Percentiles rank a stretch among this genome's conserved stretches.
Conservation (phyloP, 2,329 filamentous ascomycete genomes). For the Diaporthe amygdali region DNA sequence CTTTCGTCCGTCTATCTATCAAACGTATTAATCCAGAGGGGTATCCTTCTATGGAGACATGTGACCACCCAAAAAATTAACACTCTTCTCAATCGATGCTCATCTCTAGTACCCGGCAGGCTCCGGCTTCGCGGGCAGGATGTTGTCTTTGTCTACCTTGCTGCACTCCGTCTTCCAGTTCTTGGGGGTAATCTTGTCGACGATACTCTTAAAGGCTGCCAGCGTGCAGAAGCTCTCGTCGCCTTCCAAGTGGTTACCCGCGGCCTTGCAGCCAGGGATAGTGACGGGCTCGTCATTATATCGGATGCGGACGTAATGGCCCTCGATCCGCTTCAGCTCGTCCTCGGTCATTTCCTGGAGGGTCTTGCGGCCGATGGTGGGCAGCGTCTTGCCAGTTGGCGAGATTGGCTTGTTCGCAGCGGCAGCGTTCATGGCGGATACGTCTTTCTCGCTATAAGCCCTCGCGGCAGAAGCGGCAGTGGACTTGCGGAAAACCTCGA, state of each 20-base stretch:
- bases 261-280: slow-evolving; percentile 78
- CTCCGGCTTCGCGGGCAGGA: slow-evolving; percentile 54
- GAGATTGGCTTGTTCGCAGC: slow-evolving; percentile 30
- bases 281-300: slow-evolving; percentile 88
- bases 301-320: slow-evolving; percentile 86
- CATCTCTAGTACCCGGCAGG: slow-evolving; percentile 52
- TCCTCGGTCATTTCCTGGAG: slow-evolving; percentile 57
- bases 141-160: slow-evolving; percentile 45
- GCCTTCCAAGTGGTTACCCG: slow-evolving; percentile 83
- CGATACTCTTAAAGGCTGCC: slow-evolving; percentile 88
- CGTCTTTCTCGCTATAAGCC: background rate
- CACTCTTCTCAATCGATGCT: background rate
- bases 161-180: slow-evolving; percentile 72
- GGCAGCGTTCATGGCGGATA: background rate
- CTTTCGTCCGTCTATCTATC: background rate
- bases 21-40: background rate
- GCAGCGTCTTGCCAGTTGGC: slow-evolving; percentile 37
- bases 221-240: slow-evolving; percentile 92
- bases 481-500: slow-evolving; percentile 81
- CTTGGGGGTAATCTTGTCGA: slow-evolving; percentile 85
- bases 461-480: slow-evolving; percentile 26
- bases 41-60: background rate
- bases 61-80: background rate
- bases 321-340: slow-evolving; percentile 67
- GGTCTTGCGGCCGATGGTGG: slow-evolving; percentile 65